Conservation (phyloP, 306 rosid species). For the Ziziphus jujuba region DNA sequence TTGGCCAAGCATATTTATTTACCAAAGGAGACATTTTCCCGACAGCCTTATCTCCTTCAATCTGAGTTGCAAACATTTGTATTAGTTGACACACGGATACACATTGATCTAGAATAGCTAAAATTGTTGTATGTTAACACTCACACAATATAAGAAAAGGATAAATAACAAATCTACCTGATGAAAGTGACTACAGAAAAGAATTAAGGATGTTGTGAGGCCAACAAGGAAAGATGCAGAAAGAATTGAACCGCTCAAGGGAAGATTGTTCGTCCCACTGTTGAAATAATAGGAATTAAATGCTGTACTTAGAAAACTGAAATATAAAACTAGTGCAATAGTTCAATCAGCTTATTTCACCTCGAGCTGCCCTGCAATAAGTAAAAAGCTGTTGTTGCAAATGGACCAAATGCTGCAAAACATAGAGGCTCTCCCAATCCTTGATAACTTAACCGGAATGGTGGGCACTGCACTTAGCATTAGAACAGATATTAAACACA, state of each 20-base stretch:
- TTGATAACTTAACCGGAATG: constrained; percentile 86
- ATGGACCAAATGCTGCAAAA: constrained; percentile 93
- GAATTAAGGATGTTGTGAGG: constrained; percentile 77
- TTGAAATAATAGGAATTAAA: constrained; percentile 30
- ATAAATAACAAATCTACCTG: too few relatives aligned
- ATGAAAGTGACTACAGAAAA: constrained; percentile 94
- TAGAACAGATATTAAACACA: background rate
- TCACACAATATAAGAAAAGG: background rate
- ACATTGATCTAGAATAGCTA: background rate
- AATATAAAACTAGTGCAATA: background rate
- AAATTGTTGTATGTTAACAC: too few relatives aligned
- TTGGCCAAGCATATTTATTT: constrained; percentile 17
- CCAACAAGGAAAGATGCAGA: constrained; percentile 83
- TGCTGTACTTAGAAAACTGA: constrained; percentile 2
- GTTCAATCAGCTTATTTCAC: constrained; percentile 31
- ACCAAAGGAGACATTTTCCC: constrained; percentile 94
- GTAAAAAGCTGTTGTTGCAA: constrained; percentile 81
- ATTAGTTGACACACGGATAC: constrained; percentile 17
- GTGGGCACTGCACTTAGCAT: constrained; percentile 72
- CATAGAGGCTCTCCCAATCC: constrained; percentile 96
- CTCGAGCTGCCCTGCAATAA: constrained; percentile 73
- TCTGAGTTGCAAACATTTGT: constrained; percentile 38
- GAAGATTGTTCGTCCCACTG: constrained; percentile 49
- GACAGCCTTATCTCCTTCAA: constrained; percentile 72
- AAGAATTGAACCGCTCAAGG: constrained; percentile 57